Evolutionary conservation across 2,329 filamentous ascomycete genomes (phyloP).

Genomic region (Calonectria naviculata): DNA sequence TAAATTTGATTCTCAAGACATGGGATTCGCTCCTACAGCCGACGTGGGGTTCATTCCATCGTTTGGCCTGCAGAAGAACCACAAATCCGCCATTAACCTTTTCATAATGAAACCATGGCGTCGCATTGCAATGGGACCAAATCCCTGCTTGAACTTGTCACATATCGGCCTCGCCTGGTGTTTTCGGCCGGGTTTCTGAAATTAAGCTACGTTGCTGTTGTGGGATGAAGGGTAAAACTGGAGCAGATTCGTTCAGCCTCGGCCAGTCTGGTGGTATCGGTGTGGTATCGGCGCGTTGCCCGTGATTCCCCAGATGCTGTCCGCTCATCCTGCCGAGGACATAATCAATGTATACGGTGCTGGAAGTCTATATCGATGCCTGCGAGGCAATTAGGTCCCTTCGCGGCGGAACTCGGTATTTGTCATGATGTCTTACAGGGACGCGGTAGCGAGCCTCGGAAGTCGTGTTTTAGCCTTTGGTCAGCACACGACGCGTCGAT

Average conservation of each 20-base stretch:
- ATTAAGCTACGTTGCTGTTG: background rate
- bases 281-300: background rate
- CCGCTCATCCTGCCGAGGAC: background rate
- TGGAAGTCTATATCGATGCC: background rate
- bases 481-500: background rate
- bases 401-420: background rate
- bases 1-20: conserved; percentile 1
- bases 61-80: background rate
- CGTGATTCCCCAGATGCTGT: background rate
- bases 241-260: background rate
- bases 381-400: background rate
- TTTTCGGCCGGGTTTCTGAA: background rate
- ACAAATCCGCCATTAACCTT: conserved; percentile 4
- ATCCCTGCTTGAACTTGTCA: conserved; percentile 59
- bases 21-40: conserved; percentile 8
- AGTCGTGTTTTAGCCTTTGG: background rate
- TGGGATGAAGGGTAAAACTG: background rate
- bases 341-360: background rate
- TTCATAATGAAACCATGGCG: conserved; percentile 68
- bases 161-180: background rate
- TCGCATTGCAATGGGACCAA: conserved; percentile 87
- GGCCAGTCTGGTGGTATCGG: background rate
- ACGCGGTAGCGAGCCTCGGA: background rate
- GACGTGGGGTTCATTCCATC: background rate
- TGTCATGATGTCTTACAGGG: background rate